Conservation (phyloP, 306 rosid genomes). For the Vigna reflexopilosa region DNA sequence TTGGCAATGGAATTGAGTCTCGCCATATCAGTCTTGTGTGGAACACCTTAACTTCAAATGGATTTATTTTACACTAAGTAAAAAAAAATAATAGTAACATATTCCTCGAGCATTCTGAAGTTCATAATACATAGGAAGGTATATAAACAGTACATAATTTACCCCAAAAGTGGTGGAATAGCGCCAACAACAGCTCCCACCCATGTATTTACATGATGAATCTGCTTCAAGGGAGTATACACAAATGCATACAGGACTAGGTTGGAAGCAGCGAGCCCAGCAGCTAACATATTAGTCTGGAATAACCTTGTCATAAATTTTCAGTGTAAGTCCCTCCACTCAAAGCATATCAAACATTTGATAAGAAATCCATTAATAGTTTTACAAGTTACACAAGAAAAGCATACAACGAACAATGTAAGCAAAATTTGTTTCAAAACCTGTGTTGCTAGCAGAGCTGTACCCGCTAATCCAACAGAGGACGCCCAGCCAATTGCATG, state of each 20-base stretch:
- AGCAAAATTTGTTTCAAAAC: conserved; percentile 54
- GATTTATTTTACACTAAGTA: not conserved
- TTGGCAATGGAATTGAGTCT: conserved; percentile 24
- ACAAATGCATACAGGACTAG: conserved; percentile 83
- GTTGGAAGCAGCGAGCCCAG: conserved; percentile 97
- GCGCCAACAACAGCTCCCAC: conserved; percentile 99
- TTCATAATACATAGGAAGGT: conserved; percentile 13
- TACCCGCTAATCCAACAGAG: conserved; percentile 79
- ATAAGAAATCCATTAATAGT: conserved; percentile 13
- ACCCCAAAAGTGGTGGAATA: conserved; percentile 98
- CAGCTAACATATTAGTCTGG: conserved; percentile 97
- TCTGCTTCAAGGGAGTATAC: conserved; percentile 94
- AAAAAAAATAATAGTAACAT: conserved; percentile 14
- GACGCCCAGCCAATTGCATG: conserved; percentile 88
- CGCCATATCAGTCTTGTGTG: not conserved
- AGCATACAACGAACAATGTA: conserved; percentile 28
- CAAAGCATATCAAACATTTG: conserved; percentile 37
- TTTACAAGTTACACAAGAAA: conserved; percentile 13
- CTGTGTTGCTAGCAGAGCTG: conserved; percentile 79
- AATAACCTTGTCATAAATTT: conserved; percentile 77
- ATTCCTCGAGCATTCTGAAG: conserved; percentile 25
- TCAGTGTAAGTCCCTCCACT: conserved; percentile 60
- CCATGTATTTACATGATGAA: conserved; percentile 97
- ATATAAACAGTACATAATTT: conserved; percentile 34
- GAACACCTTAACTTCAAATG: conserved; percentile 26